These are phyloP conservation scores for Xylaria multiplex DNA, from an alignment of 2,329 filamentous ascomycete genomes.

Conservation along the genomic window DNA sequence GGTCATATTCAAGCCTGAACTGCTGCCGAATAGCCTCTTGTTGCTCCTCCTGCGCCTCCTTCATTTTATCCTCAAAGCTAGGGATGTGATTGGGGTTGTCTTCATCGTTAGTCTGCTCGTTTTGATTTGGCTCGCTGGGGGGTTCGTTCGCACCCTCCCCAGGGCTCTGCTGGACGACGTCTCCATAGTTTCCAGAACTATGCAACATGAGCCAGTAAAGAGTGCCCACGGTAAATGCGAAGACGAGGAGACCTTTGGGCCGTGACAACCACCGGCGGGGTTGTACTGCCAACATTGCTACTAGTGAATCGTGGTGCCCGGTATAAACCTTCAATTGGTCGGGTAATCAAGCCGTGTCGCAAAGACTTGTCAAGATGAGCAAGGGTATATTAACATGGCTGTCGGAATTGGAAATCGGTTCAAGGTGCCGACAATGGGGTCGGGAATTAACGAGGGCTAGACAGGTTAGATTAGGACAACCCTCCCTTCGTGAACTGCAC, in stretches of 20 bases:
- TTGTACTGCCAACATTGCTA: conserved; percentile 49
- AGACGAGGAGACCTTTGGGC: conserved; percentile 55
- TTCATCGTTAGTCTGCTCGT: conserved; percentile 10
- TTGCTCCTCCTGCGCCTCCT: conserved; percentile 48
- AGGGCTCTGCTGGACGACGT: conserved; percentile 15
- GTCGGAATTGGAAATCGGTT: conserved; percentile 25
- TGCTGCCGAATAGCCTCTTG: conserved; percentile 47
- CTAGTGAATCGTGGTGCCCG: conserved; percentile 25
- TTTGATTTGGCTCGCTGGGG: conserved; percentile 22
- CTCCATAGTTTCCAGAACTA: conserved; percentile 45
- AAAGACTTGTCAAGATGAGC: conserved; percentile 19
- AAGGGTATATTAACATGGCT: conserved; percentile 20
- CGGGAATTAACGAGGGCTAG: conserved; percentile 3
- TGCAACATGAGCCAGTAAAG: conserved; percentile 58
- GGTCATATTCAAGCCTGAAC: conserved; percentile 55
- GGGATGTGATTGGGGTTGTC: conserved; percentile 32
- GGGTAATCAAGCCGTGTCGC: conserved; percentile 4
- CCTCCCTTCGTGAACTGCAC: background rate
- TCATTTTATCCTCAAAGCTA: conserved; percentile 46
- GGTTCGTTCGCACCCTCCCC: conserved; percentile 8
- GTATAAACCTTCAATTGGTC: background rate
- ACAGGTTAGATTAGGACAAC: background rate
- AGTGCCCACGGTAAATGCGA: conserved; percentile 53
- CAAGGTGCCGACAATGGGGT: background rate
- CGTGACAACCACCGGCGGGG: conserved; percentile 52